Base-by-base conservation (phyloP, 2,329 filamentous ascomycete genomes). In the Hypoxylon sp. region DNA sequence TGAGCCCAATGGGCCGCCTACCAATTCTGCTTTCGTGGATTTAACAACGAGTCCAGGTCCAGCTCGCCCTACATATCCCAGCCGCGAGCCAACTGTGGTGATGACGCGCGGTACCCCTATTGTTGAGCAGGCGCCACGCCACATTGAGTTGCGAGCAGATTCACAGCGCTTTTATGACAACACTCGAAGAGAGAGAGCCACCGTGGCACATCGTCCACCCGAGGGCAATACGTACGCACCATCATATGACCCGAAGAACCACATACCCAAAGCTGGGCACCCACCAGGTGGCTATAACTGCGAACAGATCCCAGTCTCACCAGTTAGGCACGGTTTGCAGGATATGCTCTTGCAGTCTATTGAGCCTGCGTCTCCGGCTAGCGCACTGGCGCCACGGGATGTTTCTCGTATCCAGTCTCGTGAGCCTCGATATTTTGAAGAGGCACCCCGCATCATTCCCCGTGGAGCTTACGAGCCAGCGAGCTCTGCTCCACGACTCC, bases 221-320 rank as follows among this genome's bases (percentile, higher is more conserved):
- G 62, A 66, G 21, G 21, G 46, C 37, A 48, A 51, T 45, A 40
- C 41, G 15, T 54, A 58, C 23, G 54, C 48, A 26, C 48, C 52
- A 26, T 59, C 68, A 40, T 64, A 65, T 48, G 48, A 67, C 18
- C 58, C 61, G 23, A 69, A 72, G 31, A 50, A 48, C 47, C 56
- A 67, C 31, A 59, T 55, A 23, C 69, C 71, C 70, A 72, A 72
- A 72, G 71, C 72, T 72, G 71, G 71, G 70, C 61, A 60, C 27
- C 48, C 51, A 48, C 33, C 40, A 38, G 38, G 43, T 31, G 50
- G 23, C 53, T 63, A 62, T 18, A 15, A 42, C 17, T 62, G 52
- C 42, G 37, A 64, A 37, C 57, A 60, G n/a, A 41, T 48, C 52
- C 59, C 68, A 40, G 29, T 70, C 26, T 67, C 68, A 24, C 67